A percentile compares a stretch with the other conserved stretches of the same genome.
phyloP scores from a whole-genome alignment of 805 yeast species.

The Metschnikowia bowlesiae region DNA sequence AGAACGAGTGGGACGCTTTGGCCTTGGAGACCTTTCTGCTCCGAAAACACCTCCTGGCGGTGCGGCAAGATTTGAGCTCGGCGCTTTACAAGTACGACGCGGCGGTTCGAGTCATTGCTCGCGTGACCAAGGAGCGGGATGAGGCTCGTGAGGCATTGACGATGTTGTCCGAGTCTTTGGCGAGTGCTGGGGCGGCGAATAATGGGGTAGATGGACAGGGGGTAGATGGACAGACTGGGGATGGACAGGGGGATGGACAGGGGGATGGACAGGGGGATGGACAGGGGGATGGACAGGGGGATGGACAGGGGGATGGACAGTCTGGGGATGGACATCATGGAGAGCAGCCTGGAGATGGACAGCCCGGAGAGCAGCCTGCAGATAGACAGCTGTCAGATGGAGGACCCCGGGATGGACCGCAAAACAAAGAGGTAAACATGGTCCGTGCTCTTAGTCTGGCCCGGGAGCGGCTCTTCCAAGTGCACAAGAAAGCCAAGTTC shows the following conservation, averaged over 20 bases:
- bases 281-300: neutral
- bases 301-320: too few relatives aligned
- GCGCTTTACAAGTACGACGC: slow-evolving; percentile 87
- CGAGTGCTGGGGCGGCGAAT: neutral
- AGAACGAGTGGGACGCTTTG: slow-evolving; percentile 85
- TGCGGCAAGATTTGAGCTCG: slow-evolving; percentile 69
- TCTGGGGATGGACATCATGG: too few relatives aligned
- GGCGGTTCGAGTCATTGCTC: slow-evolving; percentile 79
- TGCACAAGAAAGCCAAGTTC: slow-evolving; percentile 34
- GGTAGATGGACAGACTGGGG: too few relatives aligned
- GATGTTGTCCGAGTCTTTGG: slow-evolving; percentile 37
- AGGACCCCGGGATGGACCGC: neutral
- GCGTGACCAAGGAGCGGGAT: slow-evolving; percentile 69
- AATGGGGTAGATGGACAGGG: neutral
- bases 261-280: neutral
- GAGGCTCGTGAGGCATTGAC: slow-evolving; percentile 65
- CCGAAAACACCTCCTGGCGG: slow-evolving; percentile 61
- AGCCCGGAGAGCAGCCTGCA: too few relatives aligned
- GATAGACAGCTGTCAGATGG: too few relatives aligned
- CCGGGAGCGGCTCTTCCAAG: slow-evolving; percentile 28
- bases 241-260: too few relatives aligned
- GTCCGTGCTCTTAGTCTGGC: slow-evolving; percentile 14
- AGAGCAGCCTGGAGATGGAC: too few relatives aligned
- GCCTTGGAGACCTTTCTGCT: slow-evolving; percentile 76
- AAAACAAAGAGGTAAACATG: neutral